phyloP scores from a whole-genome alignment of 495 filamentous ascomycete genomes.

The Lasiosphaeriaceae sp. region DNA sequence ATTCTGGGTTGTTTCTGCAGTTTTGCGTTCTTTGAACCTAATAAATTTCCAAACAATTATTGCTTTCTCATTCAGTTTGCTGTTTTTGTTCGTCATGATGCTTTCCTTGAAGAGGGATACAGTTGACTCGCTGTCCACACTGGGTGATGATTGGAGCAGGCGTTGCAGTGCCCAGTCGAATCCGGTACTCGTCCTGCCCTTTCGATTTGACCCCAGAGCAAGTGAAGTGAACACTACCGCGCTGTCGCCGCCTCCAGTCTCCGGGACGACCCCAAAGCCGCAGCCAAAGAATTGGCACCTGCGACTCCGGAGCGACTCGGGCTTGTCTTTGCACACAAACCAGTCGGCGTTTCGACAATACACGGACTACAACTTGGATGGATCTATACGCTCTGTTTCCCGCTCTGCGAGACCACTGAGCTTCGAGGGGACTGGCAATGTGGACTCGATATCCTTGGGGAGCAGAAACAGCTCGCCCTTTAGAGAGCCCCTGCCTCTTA shows the following conservation, averaged over 20 bases:
- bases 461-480: background rate
- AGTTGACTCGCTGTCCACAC: slow-evolving; percentile 16
- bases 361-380: slow-evolving; percentile 28
- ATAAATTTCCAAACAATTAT: background rate
- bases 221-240: slow-evolving; percentile 13
- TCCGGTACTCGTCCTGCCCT: slow-evolving; percentile 6
- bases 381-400: slow-evolving; percentile 10
- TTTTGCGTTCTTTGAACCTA: background rate
- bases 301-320: slow-evolving; percentile 37
- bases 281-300: slow-evolving; percentile 15
- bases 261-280: slow-evolving; percentile 7
- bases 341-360: slow-evolving; percentile 31
- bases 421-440: slow-evolving; percentile 12
- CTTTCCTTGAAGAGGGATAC: slow-evolving; percentile 13
- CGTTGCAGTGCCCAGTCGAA: slow-evolving; percentile 16
- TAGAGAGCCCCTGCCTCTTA: background rate
- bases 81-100: slow-evolving; percentile 7
- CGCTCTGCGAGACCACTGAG: slow-evolving; percentile 6
- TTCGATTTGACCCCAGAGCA: slow-evolving; percentile 5
- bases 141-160: slow-evolving; percentile 10
- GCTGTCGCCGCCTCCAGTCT: slow-evolving; percentile 24
- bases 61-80: background rate
- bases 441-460: slow-evolving; percentile 13
- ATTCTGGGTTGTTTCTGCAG: background rate
- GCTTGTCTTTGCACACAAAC: slow-evolving; percentile 33